phyloP scores from a whole-genome alignment of 306 rosid species.

The Dalbergia cultrata region DNA sequence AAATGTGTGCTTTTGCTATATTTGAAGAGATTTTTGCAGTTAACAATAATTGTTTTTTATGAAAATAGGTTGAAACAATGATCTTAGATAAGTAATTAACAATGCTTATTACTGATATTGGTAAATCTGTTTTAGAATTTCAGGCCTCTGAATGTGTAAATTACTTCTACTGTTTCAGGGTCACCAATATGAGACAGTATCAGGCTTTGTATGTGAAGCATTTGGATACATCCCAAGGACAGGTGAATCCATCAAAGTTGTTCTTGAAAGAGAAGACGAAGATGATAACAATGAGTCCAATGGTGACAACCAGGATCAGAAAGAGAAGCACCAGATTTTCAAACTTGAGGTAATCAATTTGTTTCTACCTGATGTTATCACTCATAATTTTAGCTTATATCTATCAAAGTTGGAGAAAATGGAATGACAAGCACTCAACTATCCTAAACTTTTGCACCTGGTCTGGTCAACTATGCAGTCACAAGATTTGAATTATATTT shows the following conservation, averaged over 20 bases:
- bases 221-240: conserved; percentile 99
- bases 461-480: not conserved
- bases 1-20: conserved; percentile 5
- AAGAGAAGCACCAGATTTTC: conserved; percentile 78
- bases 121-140: not conserved
- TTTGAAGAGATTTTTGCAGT: not conserved
- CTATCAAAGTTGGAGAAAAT: not conserved
- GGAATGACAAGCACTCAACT: not conserved
- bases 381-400: not conserved
- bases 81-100: not conserved
- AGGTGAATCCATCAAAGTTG: conserved; percentile 88
- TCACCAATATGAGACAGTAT: conserved; percentile 97
- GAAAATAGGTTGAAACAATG: conserved; percentile 11
- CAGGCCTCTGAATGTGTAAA: conserved; percentile 7
- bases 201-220: conserved; percentile 95
- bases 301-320: conserved; percentile 73
- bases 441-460: not conserved
- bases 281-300: conserved; percentile 70
- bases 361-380: conserved; percentile 16
- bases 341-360: conserved; percentile 79
- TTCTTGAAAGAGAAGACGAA: conserved; percentile 86
- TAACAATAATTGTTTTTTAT: conserved; percentile 2
- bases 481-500: not conserved
- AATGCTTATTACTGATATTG: conserved; percentile 14
- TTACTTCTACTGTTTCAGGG: conserved; percentile 63